Conservation (phyloP, 78 protist genomes). For the Dictyostelium brefeldianum region DNA sequence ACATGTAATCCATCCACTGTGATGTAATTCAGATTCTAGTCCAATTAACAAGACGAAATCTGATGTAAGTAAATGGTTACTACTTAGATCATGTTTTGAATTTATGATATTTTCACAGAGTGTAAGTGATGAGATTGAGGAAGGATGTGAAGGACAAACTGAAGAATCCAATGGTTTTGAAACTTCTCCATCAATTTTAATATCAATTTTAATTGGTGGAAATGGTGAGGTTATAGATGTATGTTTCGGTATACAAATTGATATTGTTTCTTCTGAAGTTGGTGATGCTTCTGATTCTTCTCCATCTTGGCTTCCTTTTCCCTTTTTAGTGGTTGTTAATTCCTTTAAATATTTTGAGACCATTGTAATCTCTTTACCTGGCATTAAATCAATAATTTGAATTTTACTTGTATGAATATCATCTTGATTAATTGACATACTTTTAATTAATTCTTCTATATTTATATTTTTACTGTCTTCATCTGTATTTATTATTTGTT, state of each 20-base stretch:
- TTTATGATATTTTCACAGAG: constrained; percentile 26
- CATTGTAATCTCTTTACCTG: constrained; percentile 49
- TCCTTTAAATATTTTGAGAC: constrained; percentile 35
- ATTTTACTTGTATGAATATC: not conserved
- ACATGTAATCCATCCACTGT: not conserved
- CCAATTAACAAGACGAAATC: constrained; percentile 6
- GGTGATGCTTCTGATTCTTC: not conserved
- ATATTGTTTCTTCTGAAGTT: not conserved
- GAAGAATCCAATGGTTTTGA: not conserved
- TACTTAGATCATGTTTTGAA: constrained; percentile 5
- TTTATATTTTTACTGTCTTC: not conserved
- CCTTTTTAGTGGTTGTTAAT: not conserved
- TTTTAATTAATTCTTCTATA: constrained; percentile 4
- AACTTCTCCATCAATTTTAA: constrained; percentile 38
- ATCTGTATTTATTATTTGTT: not conserved
- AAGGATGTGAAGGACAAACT: constrained; percentile 49
- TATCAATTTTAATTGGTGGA: constrained; percentile 4
- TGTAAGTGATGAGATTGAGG: constrained; percentile 5
- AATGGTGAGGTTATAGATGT: not conserved
- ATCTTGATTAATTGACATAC: constrained; percentile 3
- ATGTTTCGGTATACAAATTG: constrained; percentile 30
- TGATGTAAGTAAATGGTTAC: not conserved
- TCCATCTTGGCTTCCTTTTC: not conserved
- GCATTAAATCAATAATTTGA: constrained; percentile 37
- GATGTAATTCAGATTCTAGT: not conserved